Evolutionary conservation across 163 green algal species (phyloP).

Genomic region (Scenedesmus sp.): DNA sequence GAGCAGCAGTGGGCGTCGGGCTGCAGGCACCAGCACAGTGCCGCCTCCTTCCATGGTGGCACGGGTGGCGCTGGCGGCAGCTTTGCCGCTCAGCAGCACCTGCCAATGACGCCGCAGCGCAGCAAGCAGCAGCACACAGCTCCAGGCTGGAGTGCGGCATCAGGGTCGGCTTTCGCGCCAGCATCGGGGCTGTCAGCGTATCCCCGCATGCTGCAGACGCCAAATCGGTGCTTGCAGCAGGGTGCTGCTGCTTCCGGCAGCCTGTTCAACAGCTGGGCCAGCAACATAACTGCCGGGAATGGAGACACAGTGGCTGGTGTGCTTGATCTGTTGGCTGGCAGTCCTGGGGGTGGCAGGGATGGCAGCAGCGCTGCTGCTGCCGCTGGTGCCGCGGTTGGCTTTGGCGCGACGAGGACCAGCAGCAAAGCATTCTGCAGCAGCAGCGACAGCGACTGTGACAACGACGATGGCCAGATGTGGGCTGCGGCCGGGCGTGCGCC

Average conservation of each 20-base stretch:
- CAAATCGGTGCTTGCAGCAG: background rate
- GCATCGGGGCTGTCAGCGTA: background rate
- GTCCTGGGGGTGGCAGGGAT: background rate
- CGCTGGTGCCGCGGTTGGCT: background rate
- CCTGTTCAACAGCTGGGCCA: background rate
- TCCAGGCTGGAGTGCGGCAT: background rate
- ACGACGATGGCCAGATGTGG: background rate
- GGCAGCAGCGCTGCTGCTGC: background rate
- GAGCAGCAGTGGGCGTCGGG: background rate
- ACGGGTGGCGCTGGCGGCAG: too few relatives aligned
- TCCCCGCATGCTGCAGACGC: background rate
- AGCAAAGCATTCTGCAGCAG: background rate
- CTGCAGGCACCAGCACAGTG: background rate
- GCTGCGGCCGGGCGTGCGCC: background rate
- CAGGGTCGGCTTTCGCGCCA: background rate
- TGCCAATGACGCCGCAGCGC: background rate
- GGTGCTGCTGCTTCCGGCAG: background rate
- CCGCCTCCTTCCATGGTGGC: background rate
- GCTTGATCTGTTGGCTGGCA: background rate
- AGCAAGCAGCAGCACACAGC: background rate
- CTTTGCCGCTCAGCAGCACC: background rate
- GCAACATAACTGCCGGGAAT: background rate
- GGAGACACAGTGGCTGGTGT: background rate
- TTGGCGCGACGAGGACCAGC: background rate
- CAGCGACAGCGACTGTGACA: constrained; percentile 30